Base-by-base conservation (phyloP, 495 filamentous ascomycete genomes). In the Hyaloscypha hepaticicola region DNA sequence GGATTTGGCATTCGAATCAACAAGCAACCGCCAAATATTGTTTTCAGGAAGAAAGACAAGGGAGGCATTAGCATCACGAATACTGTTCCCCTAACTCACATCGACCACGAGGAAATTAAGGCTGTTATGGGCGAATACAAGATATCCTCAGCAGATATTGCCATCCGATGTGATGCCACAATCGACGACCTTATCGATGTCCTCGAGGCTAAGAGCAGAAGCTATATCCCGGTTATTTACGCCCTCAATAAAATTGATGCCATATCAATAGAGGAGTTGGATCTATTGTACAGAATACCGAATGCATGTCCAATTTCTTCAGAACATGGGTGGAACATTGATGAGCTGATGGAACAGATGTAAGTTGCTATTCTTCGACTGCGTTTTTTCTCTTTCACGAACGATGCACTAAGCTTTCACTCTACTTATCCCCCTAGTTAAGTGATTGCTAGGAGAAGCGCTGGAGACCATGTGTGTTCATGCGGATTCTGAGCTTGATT, bases 41-140 rank as follows among this genome's bases (percentile, higher is more conserved):
- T 91, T 21, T 97, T 98, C 81, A 94, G 88, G 81, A 99, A 99
- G 85, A 99, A 99, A 81, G 96, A 99, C 77, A 98, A 97, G 81
- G 95, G 95, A 70, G 95, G 95, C 25, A 85, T 99, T 71, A 90
- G 87, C 70, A 96, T 99, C 73, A 96, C 93, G 9, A 94, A 87
- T 79, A 99, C 95, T 27, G 87, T 92, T 28, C 92, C 92, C 0
- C 81, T 99, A 66, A 91, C 90, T 9, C 92, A 99, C 77, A 93
- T 99, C 65, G 91, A 95, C 73, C 84, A 90, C 64, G 95, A 97
- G 67, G 96, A 99, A 80, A 96, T 98, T 80, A 93, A 89, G 79
- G 95, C 95, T 45, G 95, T 98, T 55, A 95, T 99, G 92, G 84
- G 83, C 76, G 95, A 99, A 76, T 99, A 98, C 79, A 90, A 88